Base-by-base conservation (phyloP, 2,329 filamentous ascomycete genomes). In the Ceratocystis eucalypticola region DNA sequence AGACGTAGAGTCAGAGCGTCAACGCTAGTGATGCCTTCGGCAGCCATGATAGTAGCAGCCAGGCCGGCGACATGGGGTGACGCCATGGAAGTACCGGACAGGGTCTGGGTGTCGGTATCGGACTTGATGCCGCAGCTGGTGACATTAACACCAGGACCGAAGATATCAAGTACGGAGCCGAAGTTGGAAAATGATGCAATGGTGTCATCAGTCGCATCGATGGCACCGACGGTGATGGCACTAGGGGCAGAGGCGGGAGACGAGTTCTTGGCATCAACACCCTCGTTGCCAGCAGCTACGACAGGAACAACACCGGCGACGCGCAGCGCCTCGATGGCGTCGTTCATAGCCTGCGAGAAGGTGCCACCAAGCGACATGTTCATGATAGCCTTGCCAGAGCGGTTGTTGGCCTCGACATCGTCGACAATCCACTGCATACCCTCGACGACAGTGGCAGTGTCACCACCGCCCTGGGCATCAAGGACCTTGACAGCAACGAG, bases 21-120 rank as follows among this genome's bases (percentile, higher is more conserved):
- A 28, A 81, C 76, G 62, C 75, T 74, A 6, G 74, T 77, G 68
- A 85, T 73, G 65, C 74, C 71, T 75, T 84, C 80, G 65, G 84
- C 78, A 64, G 76, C 71, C 77, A 89, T 84, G 41, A 89, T 76
- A 74, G 89, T 89, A 33, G 85, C 85, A 15, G 84, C 84, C 2
- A 89, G 77, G 61, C 87, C 87, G 61, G 84, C 81, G 65, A 89
- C 80, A 72, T 88, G 86, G 1, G 87, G 87, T 12, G 81, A 80
- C 30, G 87, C 85, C 85, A 87, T 88, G 69, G 80, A 82, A 69
- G 82, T 84, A 64, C 82, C 82, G 70, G 78, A 81, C 61, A 84
- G 75, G 20, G 72, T 73, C 45, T 74, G 74, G 62, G 75, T 79
- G 68, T 74, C 78, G 22, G 74, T 80, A 71, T 81, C 74, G 69